Evolutionary conservation across 805 yeast genomes (phyloP).

Genomic region (Groenewaldozyma tartarivorans): DNA sequence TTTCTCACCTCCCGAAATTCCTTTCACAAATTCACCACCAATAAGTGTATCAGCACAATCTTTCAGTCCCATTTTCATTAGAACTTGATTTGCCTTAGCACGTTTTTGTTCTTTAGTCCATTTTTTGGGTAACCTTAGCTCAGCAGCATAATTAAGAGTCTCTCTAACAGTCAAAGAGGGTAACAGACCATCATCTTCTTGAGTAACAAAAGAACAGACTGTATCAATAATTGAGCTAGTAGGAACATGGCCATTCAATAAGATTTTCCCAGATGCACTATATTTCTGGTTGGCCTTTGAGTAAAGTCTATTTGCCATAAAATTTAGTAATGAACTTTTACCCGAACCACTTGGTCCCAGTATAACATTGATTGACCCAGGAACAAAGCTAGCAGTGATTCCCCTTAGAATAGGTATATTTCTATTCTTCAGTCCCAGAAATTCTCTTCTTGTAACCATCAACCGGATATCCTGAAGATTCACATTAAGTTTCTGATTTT

Average conservation of each 20-base stretch:
- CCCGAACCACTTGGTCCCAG: slow-evolving; percentile 83
- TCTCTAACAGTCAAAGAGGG: slow-evolving; percentile 70
- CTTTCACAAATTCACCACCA: slow-evolving; percentile 51
- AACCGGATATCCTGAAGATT: slow-evolving; percentile 20
- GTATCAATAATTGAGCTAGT: slow-evolving; percentile 30
- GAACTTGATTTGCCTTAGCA: slow-evolving; percentile 43
- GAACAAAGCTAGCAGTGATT: slow-evolving; percentile 42
- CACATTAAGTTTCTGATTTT: slow-evolving; percentile 14
- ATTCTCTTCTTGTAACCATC: slow-evolving; percentile 12
- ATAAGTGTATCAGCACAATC: slow-evolving; percentile 72
- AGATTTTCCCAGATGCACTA: slow-evolving; percentile 34
- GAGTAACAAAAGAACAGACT: slow-evolving; percentile 69
- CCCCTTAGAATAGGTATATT: slow-evolving; percentile 33
- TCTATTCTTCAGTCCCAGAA: slow-evolving; percentile 8
- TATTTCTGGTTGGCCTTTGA: slow-evolving; percentile 28
- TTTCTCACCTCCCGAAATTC: slow-evolving; percentile 73
- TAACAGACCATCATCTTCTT: slow-evolving; percentile 65
- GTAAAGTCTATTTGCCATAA: slow-evolving; percentile 49
- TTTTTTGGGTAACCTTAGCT: slow-evolving; percentile 44
- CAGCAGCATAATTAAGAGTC: slow-evolving; percentile 64
- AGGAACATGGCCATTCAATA: slow-evolving; percentile 34
- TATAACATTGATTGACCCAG: slow-evolving; percentile 56
- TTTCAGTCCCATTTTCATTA: slow-evolving; percentile 55
- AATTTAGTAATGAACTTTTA: slow-evolving; percentile 57
- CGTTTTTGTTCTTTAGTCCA: slow-evolving; percentile 36